A percentile compares a stretch with the other conserved stretches of the same genome.
Evolutionary conservation across 2,329 filamentous ascomycete genomes (phyloP).

Genomic region (Zalaria sp.): DNA sequence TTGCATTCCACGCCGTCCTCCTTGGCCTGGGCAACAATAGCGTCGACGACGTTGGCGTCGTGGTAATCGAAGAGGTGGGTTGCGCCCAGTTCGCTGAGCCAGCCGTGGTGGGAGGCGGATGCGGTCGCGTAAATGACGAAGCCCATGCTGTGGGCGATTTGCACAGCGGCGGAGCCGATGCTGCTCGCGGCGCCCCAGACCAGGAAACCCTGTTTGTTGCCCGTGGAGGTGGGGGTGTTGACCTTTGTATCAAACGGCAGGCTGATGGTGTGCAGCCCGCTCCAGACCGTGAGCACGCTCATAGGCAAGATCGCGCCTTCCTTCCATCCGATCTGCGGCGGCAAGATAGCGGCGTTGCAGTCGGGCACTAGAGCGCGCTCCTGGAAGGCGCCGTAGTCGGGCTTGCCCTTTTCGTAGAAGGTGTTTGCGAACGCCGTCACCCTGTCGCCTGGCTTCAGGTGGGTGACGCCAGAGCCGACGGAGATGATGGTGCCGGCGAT

Average conservation of each 20-base stretch:
- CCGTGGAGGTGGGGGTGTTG: slow-evolving; percentile 6
- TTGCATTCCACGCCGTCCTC: slow-evolving; percentile 20
- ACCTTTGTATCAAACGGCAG: slow-evolving; percentile 10
- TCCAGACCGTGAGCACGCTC: slow-evolving; percentile 7
- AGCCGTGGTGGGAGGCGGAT: slow-evolving; percentile 13
- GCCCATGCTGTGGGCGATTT: slow-evolving; percentile 37
- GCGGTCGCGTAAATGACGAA: slow-evolving; percentile 28
- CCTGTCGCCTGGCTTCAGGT: slow-evolving; percentile 71
- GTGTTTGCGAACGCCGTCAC: slow-evolving; percentile 40
- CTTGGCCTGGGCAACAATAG: slow-evolving; percentile 8
- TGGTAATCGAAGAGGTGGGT: slow-evolving; percentile 11
- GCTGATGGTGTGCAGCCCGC: slow-evolving; percentile 13
- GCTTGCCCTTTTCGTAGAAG: background rate
- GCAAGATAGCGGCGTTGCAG: slow-evolving; percentile 12
- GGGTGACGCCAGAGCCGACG: slow-evolving; percentile 63
- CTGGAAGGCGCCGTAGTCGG: background rate
- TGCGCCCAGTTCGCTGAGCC: slow-evolving; percentile 12
- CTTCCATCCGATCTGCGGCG: slow-evolving; percentile 13
- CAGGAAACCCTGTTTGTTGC: slow-evolving; percentile 17
- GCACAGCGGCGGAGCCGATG: slow-evolving; percentile 20
- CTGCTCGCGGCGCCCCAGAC: slow-evolving; percentile 21
- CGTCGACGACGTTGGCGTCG: slow-evolving; percentile 12
- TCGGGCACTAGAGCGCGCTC: slow-evolving; percentile 5
- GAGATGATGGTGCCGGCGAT: slow-evolving; percentile 72
- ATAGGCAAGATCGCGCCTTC: slow-evolving; percentile 12